Evolutionary conservation across 2,329 filamentous ascomycete genomes (phyloP).

Genomic region (Fusarium scirpi): DNA sequence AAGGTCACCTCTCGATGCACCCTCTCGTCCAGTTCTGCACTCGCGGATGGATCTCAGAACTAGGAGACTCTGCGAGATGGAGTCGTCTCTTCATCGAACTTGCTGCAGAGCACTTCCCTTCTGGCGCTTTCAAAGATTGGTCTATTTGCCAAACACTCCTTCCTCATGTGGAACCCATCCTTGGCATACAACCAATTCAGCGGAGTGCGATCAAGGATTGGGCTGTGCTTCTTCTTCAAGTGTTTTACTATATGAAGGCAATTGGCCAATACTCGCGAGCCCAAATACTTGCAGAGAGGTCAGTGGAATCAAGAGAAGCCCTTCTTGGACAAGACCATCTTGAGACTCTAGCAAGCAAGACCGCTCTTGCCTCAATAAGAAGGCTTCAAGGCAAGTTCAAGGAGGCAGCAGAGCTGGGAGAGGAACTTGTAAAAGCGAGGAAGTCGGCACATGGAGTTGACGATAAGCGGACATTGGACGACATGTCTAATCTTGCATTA

Average conservation of each 20-base stretch:
- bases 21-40: slow-evolving; percentile 8
- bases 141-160: not conserved
- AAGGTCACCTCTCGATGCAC: not conserved
- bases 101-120: not conserved
- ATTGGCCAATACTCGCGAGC: no score
- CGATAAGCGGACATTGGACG: no score
- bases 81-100: not conserved
- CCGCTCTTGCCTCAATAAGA: no score
- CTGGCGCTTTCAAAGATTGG: not conserved
- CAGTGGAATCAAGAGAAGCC: no score
- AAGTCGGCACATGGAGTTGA: no score
- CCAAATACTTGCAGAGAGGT: no score
- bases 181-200: not conserved
- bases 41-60: not conserved
- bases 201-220: not conserved
- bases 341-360: no score
- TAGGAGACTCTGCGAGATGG: not conserved
- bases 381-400: no score
- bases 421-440: no score
- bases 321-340: no score
- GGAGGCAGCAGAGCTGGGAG: no score
- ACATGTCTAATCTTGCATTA: not conserved
- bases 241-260: no score
- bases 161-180: not conserved
- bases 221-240: not conserved